Evolutionary conservation across 768 basidiomycete genomes (phyloP), one percentile per base, ranked within the genome.

Genomic region (Royoungia palumana): DNA sequence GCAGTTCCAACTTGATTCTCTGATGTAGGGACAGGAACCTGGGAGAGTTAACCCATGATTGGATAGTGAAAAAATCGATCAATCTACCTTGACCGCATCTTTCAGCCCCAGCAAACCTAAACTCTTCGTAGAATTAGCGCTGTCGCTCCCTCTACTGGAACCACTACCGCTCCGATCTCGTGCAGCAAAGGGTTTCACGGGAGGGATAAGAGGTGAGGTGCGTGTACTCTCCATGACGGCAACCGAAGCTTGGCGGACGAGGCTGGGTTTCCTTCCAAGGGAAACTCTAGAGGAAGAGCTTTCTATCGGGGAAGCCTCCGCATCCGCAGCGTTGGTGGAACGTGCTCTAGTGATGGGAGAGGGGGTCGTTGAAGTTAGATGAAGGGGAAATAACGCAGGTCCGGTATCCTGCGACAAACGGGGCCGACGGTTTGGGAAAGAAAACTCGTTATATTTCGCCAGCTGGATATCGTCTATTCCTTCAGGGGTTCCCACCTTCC

Each of bases 1-100:
- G 75, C 57, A 66, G 83, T 80, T 27, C 83, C 85, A 16, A 85
- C 65, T 56, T 82, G 82, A 59, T 88, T 82, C 44, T 86, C 86
- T 2, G 82, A 82, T 17, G 83, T 79, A 19, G 86, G 70, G 12
- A 78, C 78, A 1, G 86, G 84, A 36, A 84, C 78, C 85, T 87
- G 49, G 5, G 7, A 14, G 40, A 30, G 42, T 55, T 9, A 43
- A 49, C 21, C 28, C 49, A 35, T 36, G 41, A 34, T 39, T 30
- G 30, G 24, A 30, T 32, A 14, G 27, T 50, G 20, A 47, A 17
- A 21, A 28, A 41, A 35, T n/a, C n/a, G n/a, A n/a, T n/a, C n/a
- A 24, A 19, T 27, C 40, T 63, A 83, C 86, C 79, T 87, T 88
- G 22, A 88, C 66, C 16, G 85, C 82, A 59, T 89, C 86, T 60